Evolutionary conservation across 2,329 filamentous ascomycete species (phyloP), one percentile per base, ranked within the genome.

Genomic region (Hypoxylon sp.): DNA sequence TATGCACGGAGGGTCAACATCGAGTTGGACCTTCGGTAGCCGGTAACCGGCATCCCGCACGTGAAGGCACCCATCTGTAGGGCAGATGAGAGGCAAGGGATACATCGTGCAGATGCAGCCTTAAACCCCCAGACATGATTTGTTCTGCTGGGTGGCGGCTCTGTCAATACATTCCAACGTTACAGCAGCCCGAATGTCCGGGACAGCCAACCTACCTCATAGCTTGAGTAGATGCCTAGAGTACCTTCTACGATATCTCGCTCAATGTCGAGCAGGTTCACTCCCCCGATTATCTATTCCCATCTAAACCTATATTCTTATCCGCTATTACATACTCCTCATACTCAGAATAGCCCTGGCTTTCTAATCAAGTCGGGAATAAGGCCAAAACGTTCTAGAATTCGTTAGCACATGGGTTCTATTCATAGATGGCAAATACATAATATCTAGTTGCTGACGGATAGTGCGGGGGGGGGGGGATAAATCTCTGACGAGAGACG

Each of bases 401-500:
- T 56, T 57, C 14, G 11, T 57, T 42, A 44, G 14, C 60, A 55
- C 60, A 56, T 63, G 56, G 55, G 56, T 51, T 56, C 64, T 62
- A 62, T 59, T 37, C 53, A 44, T 61, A 48, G 58, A 48, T 48
- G 40, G 13, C 31, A 22, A 27, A 48, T 53, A 1, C 30, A 46
- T 37, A 13, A 20, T 54, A 46, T 37, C 17, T 17, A 57, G 44
- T 11, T 53, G 60, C 55, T 64, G 60, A 64, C 65, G 17, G 49
- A 42, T 31, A 3, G n/a, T 22, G 65, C 37, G 65, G 61, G 60
- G 42, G 22, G 65, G 61, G 60, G 42, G 22, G 14, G 10, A 27
- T 5, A 33, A 10, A 50, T 53, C 25, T 68, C 61, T 68, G 50
- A 68, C 61, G 46, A 57, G 61, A 64, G 56, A 64, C 46, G 53